Evolutionary conservation across 495 filamentous ascomycete species (phyloP), one percentile per base, ranked within the genome.

Genomic region (Talaromyces ruber): DNA sequence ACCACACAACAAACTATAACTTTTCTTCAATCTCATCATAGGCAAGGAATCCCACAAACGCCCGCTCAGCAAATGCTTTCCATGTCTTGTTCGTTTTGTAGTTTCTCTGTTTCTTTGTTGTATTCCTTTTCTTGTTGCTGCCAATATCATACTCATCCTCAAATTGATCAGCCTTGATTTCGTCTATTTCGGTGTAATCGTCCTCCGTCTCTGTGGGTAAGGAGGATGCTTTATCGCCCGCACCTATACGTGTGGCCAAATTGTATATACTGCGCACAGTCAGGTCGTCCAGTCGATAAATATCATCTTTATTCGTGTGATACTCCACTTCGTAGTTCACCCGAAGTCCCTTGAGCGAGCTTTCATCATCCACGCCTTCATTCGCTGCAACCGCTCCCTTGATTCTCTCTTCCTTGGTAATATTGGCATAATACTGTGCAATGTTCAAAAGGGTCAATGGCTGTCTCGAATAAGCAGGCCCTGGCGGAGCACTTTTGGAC

Each of bases 341-440:
- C 80, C 74, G 63, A 81, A 79, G 64, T n/a, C 21, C 22, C 6
- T 16, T 16, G 26, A 37, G n/a, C 24, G 26, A 6, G 84, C 80
- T 62, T 81, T 73, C 21, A 70, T 70, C 60, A 63, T 60, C 26
- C 1, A 4, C 7, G 3, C 16, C 22, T 18, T 57, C 47, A 22
- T 47, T 43, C 11, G 8, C 22, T 28, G 62, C 16, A 43, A 62
- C 68, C 37, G 69, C 62, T n/a, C 7, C 26, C 2, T 30, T 45
- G 43, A n/a, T 45, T 51, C 86, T 87, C 70, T 98, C 95, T 76
- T 95, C 87, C 62, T 81, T 74, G 0, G 95, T 97, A 2, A 99
- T 76, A 74, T 99, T 99, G 50, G 93, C 92, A 71, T 81, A 96
- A 75, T 95, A 97, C 66, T 99, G 94, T 4, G 85, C 92, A 69